Base-by-base conservation (phyloP, 805 yeast species). In the Sugiyamaella smithiae region DNA sequence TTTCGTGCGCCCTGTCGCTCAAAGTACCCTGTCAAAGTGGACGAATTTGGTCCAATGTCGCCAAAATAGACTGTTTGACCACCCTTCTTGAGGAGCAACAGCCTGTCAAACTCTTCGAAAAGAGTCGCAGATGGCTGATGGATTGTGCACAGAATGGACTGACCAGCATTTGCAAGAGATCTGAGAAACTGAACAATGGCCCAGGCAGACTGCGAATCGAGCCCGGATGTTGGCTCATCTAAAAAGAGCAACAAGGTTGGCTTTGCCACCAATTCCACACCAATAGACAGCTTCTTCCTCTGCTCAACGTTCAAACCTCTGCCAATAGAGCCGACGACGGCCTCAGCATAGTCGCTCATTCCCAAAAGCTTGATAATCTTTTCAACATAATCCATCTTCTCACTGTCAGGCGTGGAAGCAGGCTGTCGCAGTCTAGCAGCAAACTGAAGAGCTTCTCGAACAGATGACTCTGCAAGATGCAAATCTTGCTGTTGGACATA, bases 31-130 rank as follows among this genome's bases (percentile, higher is more conserved):
- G 82, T 76, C 65, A 85, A 71, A 2, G 81, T 71, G 32, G 57
- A 50, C 45, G 85, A 83, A 62, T 79, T 77, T 51, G 74, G 71
- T 56, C 93, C 93, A 58, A 85, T 79, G 54, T 84, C 89, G 58
- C 95, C 95, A 63, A 84, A 85, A 66, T 85, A 85, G 26, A 84
- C 91, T 55, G 90, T 85, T 60, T 75, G 71, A 56, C 95, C 95
- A 64, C 95, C 95, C 55, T 75, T 78, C 57, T 81, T 81, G 62
- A 85, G 71, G 57, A 85, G 76, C 56, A 84, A 67, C 50, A 83
- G 69, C 50, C 88, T 75, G 57, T 83, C 88, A 57, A 83, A 83
- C 61, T 81, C 81, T 61, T 80, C 78, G 63, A 83, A 75, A 60
- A 83, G 67, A 24, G 81, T 73, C 32, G 89, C 87, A 14, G 88